Percentiles rank a stretch among this genome's conserved stretches.
These are phyloP conservation scores for Fusarium hostae DNA, from an alignment of 2,329 filamentous ascomycete species.

Conservation along the genomic window DNA sequence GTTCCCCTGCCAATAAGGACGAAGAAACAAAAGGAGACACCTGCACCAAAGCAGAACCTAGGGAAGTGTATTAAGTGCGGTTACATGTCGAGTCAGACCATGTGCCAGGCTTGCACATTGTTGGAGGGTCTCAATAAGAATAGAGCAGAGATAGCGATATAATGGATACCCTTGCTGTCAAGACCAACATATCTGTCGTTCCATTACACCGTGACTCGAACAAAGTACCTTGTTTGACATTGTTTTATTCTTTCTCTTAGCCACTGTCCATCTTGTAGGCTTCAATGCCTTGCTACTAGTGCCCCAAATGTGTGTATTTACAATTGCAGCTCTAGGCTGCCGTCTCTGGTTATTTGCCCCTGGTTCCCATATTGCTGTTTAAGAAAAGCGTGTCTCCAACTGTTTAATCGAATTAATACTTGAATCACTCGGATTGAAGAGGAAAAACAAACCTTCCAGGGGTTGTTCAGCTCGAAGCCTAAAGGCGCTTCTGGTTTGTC, in stretches of 20 bases:
- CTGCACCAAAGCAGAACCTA: constrained; percentile 73
- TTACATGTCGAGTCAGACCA: constrained; percentile 92
- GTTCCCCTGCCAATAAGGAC: constrained; percentile 51
- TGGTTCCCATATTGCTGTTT: constrained; percentile 34
- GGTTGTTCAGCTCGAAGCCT: constrained; percentile 72
- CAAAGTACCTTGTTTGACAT: not conserved
- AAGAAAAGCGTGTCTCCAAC: constrained; percentile 66
- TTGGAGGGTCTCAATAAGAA: constrained; percentile 92
- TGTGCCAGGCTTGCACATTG: constrained; percentile 93
- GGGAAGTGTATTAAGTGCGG: constrained; percentile 89
- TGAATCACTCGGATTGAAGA: not conserved
- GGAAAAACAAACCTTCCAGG: constrained; percentile 66
- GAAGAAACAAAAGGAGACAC: constrained; percentile 41
- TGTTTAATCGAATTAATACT: constrained; percentile 42
- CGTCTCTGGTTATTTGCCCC: constrained; percentile 18
- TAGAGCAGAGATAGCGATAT: constrained; percentile 67
- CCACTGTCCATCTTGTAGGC: constrained; percentile 1
- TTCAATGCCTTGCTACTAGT: constrained; percentile 7
- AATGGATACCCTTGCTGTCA: constrained; percentile 34
- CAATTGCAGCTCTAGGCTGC: constrained; percentile 26
- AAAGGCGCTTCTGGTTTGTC: constrained; percentile 65
- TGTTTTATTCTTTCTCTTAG: constrained; percentile 32
- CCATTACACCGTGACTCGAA: not conserved
- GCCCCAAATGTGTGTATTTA: constrained; percentile 36
- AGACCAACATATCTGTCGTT: not conserved